Conservation (phyloP, 139 green algal species). For the Chlorella sp. region DNA sequence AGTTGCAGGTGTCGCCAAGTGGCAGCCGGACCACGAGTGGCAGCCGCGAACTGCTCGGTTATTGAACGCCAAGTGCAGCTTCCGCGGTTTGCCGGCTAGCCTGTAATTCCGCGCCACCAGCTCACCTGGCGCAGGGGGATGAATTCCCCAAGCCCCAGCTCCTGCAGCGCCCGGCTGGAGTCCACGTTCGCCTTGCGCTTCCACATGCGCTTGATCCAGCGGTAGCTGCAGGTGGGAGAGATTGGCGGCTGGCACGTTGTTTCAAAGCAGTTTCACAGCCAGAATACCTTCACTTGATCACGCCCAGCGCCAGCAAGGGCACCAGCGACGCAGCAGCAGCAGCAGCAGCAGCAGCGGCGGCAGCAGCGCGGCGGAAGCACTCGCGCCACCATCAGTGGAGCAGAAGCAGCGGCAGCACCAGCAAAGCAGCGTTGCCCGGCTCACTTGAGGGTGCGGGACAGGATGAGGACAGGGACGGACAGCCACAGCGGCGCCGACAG, state of each 20-base stretch:
- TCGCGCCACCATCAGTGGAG: too few relatives aligned
- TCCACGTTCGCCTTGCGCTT: background rate
- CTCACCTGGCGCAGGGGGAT: conserved; percentile 20
- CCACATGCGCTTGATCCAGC: conserved; percentile 18
- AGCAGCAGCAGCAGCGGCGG: too few relatives aligned
- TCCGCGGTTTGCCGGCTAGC: background rate
- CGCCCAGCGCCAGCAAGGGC: too few relatives aligned
- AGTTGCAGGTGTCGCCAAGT: too few relatives aligned
- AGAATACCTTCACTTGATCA: too few relatives aligned
- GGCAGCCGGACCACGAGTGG: background rate
- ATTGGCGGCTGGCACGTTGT: background rate
- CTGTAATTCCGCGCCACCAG: background rate
- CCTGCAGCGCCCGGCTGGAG: background rate
- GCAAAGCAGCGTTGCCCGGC: too few relatives aligned
- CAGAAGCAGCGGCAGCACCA: too few relatives aligned
- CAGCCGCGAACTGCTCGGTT: too few relatives aligned
- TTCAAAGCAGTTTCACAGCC: too few relatives aligned
- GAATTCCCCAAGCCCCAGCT: conserved; percentile 20
- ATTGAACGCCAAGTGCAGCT: too few relatives aligned
- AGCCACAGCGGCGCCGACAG: background rate
- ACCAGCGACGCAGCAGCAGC: too few relatives aligned
- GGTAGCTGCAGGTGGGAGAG: conserved; percentile 1
- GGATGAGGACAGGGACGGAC: background rate
- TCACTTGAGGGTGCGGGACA: conserved; percentile 1
- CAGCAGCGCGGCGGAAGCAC: too few relatives aligned